A percentile compares a stretch with the other conserved stretches of the same genome.
These are phyloP conservation scores for Fusarium verrucosum DNA, from an alignment of 2,329 filamentous ascomycete species.

Conservation along the genomic window DNA sequence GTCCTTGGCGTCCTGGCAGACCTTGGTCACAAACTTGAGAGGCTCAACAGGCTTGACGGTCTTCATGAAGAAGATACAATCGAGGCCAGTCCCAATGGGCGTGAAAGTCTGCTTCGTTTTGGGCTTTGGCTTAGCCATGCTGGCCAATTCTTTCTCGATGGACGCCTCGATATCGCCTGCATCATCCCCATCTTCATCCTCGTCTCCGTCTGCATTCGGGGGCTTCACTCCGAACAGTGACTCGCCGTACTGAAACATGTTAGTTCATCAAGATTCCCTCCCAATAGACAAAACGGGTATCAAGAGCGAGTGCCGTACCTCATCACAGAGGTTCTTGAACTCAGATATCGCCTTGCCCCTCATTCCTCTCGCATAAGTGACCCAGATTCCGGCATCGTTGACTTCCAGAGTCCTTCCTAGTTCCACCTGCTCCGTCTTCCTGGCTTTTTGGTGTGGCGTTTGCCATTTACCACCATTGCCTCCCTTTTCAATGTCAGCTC, in stretches of 20 bases:
- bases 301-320: constrained; percentile 56
- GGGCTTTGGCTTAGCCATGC: constrained; percentile 55
- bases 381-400: constrained; percentile 80
- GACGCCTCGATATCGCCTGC: constrained; percentile 75
- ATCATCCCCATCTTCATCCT: constrained; percentile 51
- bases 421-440: constrained; percentile 54
- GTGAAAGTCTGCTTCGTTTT: constrained; percentile 60
- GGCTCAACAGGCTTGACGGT: constrained; percentile 65
- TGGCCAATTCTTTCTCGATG: constrained; percentile 76
- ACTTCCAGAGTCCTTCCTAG: constrained; percentile 64
- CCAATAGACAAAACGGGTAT: background rate
- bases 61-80: constrained; percentile 71
- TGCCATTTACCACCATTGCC: constrained; percentile 68
- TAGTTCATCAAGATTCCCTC: constrained; percentile 8
- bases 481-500: constrained; percentile 49
- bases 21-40: constrained; percentile 60
- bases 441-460: constrained; percentile 66
- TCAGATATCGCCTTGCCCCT: constrained; percentile 75
- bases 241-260: constrained; percentile 67
- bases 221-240: constrained; percentile 64
- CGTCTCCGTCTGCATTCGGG: constrained; percentile 46
- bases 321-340: constrained; percentile 70
- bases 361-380: constrained; percentile 77
- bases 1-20: constrained; percentile 63
- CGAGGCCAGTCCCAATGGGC: constrained; percentile 64